Evolutionary conservation across 371 early-diverging fungal species (phyloP).

Genomic region (Rhizopus microsporus): DNA sequence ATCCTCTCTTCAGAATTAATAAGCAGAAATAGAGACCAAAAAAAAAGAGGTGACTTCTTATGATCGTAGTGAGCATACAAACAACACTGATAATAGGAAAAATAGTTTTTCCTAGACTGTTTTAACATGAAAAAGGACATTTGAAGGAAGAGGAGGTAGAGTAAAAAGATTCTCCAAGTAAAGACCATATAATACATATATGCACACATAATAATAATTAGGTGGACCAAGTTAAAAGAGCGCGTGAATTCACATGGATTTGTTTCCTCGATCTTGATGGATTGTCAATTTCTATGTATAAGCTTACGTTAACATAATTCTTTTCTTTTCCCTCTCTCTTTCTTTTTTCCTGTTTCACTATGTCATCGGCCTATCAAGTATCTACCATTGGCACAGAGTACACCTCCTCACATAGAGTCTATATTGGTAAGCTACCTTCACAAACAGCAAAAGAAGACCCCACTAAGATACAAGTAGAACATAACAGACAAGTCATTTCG

Average conservation of each 20-base stretch:
- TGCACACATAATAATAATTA: neutral
- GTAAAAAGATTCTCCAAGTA: no score
- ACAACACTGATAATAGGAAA: no score
- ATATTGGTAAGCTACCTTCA: conserved; percentile 59
- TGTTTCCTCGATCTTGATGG: no score
- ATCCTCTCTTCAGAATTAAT: neutral
- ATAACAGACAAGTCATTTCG: conserved; percentile 77
- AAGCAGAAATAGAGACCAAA: no score
- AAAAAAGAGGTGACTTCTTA: no score
- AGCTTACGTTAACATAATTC: neutral
- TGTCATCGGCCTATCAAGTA: conserved; percentile 13
- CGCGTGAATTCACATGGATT: neutral
- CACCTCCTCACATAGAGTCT: conserved; percentile 81
- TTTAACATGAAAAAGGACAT: no score
- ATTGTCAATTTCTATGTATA: neutral
- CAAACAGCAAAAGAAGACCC: neutral
- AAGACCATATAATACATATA: no score
- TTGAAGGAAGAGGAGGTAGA: no score
- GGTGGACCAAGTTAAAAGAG: neutral
- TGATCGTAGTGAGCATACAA: no score
- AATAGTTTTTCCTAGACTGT: no score
- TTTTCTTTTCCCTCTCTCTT: neutral
- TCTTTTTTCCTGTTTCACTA: neutral
- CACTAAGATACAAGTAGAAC: conserved; percentile 44
- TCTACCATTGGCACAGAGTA: conserved; percentile 63